phyloP scores from a whole-genome alignment of 2,329 filamentous ascomycete species.

The Zymoseptoria tritici region DNA sequence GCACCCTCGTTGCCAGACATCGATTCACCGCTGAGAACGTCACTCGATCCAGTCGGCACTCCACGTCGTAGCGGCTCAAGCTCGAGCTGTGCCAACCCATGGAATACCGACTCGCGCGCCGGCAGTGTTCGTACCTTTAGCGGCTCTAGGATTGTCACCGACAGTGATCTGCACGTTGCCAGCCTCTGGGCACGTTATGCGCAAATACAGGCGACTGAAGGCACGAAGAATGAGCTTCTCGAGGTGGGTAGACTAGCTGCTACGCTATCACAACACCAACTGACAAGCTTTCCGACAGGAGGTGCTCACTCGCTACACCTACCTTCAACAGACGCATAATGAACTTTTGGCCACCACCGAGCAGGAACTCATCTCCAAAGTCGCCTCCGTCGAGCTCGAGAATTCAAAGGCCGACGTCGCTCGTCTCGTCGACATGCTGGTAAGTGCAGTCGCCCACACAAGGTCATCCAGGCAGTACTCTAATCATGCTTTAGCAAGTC shows the following conservation, averaged over 20 bases:
- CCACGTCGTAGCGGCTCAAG: constrained; percentile 15
- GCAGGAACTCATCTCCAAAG: constrained; percentile 19
- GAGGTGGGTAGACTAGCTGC: constrained; percentile 11
- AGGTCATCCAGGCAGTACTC: background rate
- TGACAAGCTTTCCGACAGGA: constrained; percentile 25
- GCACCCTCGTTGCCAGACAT: constrained; percentile 13
- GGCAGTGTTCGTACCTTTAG: constrained; percentile 6
- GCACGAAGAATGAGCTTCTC: constrained; percentile 29
- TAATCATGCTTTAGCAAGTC: constrained; percentile 32
- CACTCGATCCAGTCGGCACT: constrained; percentile 17
- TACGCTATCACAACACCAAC: background rate
- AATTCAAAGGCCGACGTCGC: constrained; percentile 7
- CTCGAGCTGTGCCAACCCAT: constrained; percentile 3
- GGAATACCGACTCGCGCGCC: background rate
- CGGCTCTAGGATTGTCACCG: background rate
- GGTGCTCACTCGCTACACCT: constrained; percentile 35
- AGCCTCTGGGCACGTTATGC: constrained; percentile 28
- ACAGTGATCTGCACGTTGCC: background rate
- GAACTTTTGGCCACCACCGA: constrained; percentile 14
- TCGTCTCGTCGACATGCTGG: constrained; percentile 20
- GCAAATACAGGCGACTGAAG: constrained; percentile 25
- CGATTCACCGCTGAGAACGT: constrained; percentile 6
- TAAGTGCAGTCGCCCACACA: constrained; percentile 7
- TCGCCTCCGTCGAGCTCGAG: constrained; percentile 4
- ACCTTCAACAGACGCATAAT: constrained; percentile 28